phyloP scores from a whole-genome alignment of 1,284 basidiomycete genomes.

The Ustilago tritici region DNA sequence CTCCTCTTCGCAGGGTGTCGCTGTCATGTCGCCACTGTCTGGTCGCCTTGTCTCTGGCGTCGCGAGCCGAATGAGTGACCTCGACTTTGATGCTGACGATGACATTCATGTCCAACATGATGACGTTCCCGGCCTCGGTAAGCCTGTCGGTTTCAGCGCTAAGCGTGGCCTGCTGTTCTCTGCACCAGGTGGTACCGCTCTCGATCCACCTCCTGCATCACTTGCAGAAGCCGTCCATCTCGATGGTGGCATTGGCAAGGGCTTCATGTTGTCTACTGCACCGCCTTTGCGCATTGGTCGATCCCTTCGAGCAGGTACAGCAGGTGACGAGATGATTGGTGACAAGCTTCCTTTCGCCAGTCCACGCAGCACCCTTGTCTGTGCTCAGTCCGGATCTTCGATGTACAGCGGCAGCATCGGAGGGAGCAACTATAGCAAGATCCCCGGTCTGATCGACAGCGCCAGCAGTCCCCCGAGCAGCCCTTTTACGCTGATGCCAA shows the following conservation, averaged over 20 bases:
- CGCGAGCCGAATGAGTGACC: constrained; percentile 42
- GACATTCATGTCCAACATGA: constrained; percentile 35
- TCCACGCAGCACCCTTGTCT: constrained; percentile 48
- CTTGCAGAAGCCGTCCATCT: constrained; percentile 36
- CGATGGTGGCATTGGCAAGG: constrained; percentile 27
- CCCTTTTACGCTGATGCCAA: too few relatives aligned
- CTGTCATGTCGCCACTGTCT: constrained; percentile 52
- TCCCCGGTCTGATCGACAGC: too few relatives aligned
- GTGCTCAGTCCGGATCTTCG: constrained; percentile 52
- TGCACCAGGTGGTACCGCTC: constrained; percentile 21
- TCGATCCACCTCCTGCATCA: constrained; percentile 46
- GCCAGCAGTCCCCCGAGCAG: too few relatives aligned
- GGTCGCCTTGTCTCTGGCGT: constrained; percentile 41
- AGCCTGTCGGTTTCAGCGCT: constrained; percentile 37
- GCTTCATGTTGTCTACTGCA: constrained; percentile 16
- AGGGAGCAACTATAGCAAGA: too few relatives aligned
- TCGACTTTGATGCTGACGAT: constrained; percentile 53
- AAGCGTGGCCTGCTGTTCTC: constrained; percentile 54
- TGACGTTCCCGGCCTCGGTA: constrained; percentile 13
- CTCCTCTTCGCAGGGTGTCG: constrained; percentile 37
- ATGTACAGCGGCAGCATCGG: too few relatives aligned
- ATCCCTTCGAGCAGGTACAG: constrained; percentile 24
- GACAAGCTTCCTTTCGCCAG: constrained; percentile 48
- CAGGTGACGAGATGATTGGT: constrained; percentile 47
- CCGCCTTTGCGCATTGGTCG: constrained; percentile 33